Percentiles rank a stretch among this genome's conserved stretches.
These are phyloP conservation scores for Parathielavia appendiculata DNA, from an alignment of 495 filamentous ascomycete genomes.

Conservation along the genomic window DNA sequence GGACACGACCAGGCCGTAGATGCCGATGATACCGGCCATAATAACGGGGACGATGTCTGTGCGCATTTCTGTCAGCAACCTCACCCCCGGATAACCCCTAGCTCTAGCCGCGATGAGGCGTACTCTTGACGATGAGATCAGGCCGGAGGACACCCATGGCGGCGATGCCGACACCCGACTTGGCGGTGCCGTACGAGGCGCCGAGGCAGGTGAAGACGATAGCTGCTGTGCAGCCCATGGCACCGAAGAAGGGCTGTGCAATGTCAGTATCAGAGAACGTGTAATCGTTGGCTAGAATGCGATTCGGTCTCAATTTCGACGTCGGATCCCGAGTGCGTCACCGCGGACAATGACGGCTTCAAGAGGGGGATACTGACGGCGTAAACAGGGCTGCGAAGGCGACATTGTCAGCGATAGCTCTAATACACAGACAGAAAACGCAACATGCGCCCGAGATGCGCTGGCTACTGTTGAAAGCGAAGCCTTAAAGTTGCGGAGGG, in stretches of 20 bases:
- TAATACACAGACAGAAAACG: neutral
- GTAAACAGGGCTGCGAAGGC: slow-evolving; percentile 78
- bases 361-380: slow-evolving; percentile 75
- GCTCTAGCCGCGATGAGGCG: slow-evolving; percentile 6
- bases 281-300: neutral
- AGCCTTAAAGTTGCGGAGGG: slow-evolving; percentile 23
- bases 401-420: slow-evolving; percentile 21
- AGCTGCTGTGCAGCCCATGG: slow-evolving; percentile 96
- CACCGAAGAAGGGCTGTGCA: slow-evolving; percentile 92
- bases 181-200: slow-evolving; percentile 97
- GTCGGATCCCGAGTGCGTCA: neutral
- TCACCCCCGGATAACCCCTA: neutral
- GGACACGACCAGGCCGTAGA: slow-evolving; percentile 98
- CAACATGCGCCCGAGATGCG: neutral
- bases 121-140: slow-evolving; percentile 99
- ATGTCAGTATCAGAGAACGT: slow-evolving; percentile 13
- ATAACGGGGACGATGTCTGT: slow-evolving; percentile 98
- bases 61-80: neutral
- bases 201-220: slow-evolving; percentile 99
- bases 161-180: slow-evolving; percentile 97
- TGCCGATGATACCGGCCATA: slow-evolving; percentile 99
- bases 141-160: slow-evolving; percentile 96
- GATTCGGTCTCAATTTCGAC: slow-evolving; percentile 14
- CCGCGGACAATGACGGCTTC: slow-evolving; percentile 12
- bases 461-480: slow-evolving; percentile 2